These are phyloP conservation scores for Royoungia palumana DNA, from an alignment of 768 basidiomycete species.

Conservation along the genomic window DNA sequence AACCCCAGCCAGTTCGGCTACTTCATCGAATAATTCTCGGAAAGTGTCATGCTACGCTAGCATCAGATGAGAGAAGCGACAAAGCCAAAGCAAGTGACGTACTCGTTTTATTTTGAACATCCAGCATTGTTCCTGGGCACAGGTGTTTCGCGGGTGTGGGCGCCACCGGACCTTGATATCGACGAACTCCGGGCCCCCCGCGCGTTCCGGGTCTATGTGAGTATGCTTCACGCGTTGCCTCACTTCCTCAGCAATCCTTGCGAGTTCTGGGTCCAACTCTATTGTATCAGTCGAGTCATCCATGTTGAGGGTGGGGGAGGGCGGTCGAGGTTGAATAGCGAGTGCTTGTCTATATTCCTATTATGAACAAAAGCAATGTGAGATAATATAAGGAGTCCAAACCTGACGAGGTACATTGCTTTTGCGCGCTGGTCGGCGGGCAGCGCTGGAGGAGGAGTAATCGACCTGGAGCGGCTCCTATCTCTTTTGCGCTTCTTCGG, in stretches of 20 bases:
- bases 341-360: conserved; percentile 44
- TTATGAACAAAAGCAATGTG: conserved; percentile 2
- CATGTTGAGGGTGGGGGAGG: conserved; percentile 43
- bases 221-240: conserved; percentile 28
- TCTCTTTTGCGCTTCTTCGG: conserved; percentile 44
- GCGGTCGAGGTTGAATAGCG: conserved; percentile 36
- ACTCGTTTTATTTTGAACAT: conserved; percentile 60
- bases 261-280: conserved; percentile 60
- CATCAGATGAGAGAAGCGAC: not conserved
- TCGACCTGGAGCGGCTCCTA: conserved; percentile 64
- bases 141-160: conserved; percentile 55
- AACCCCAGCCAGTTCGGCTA: conserved; percentile 59
- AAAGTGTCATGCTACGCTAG: conserved; percentile 58
- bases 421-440: conserved; percentile 50
- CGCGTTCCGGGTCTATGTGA: conserved; percentile 20
- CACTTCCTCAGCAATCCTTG: conserved; percentile 46
- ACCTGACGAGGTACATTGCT: conserved; percentile 64
- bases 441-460: conserved; percentile 73
- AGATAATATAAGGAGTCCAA: conserved; percentile 11
- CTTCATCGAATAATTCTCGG: conserved; percentile 57
- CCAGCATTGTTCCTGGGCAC: conserved; percentile 41
- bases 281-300: conserved; percentile 50
- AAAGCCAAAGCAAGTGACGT: conserved; percentile 14
- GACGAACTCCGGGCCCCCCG: conserved; percentile 39
- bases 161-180: conserved; percentile 59